phyloP scores from a whole-genome alignment of 1,284 basidiomycete genomes.

The Austroboletus olivaceoglutinosus region DNA sequence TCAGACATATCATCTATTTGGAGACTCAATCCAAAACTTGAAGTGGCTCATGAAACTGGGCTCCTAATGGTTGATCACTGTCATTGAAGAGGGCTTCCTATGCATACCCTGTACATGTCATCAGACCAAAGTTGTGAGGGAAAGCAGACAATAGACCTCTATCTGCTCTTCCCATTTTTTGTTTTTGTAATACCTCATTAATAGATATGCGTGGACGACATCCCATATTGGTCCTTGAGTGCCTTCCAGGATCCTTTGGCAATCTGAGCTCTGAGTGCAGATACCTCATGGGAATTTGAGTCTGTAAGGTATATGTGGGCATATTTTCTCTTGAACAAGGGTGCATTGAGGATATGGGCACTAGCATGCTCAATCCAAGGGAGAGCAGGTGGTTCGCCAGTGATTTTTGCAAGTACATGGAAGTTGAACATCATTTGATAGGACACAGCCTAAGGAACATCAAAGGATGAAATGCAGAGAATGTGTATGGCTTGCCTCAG shows the following conservation, averaged over 20 bases:
- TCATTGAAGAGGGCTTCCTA: constrained; percentile 76
- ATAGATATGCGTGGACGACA: constrained; percentile 79
- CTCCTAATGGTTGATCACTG: constrained; percentile 79
- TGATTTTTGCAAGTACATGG: constrained; percentile 71
- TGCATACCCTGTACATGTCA: too few species aligned
- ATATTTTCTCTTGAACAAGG: constrained; percentile 69
- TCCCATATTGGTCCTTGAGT: constrained; percentile 86
- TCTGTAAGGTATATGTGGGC: constrained; percentile 71
- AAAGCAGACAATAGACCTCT: constrained; percentile 53
- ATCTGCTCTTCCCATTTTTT: constrained; percentile 84
- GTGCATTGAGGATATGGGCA: constrained; percentile 74
- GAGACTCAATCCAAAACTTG: constrained; percentile 82
- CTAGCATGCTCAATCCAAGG: constrained; percentile 72
- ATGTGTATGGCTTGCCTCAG: constrained; percentile 47
- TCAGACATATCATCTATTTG: constrained; percentile 64
- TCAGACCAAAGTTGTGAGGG: not conserved
- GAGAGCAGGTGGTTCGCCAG: constrained; percentile 61
- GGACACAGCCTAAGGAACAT: constrained; percentile 41
- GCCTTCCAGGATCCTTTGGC: constrained; percentile 71
- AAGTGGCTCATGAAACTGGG: constrained; percentile 83
- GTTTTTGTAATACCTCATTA: constrained; percentile 76
- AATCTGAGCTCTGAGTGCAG: constrained; percentile 64
- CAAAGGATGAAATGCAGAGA: not conserved
- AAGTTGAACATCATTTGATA: constrained; percentile 68
- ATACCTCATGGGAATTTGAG: constrained; percentile 64